A percentile compares a stretch with the other conserved stretches of the same genome.
These are phyloP conservation scores for Pseudogymnoascus verrucosus DNA, from an alignment of 2,329 filamentous ascomycete genomes.

Conservation along the genomic window DNA sequence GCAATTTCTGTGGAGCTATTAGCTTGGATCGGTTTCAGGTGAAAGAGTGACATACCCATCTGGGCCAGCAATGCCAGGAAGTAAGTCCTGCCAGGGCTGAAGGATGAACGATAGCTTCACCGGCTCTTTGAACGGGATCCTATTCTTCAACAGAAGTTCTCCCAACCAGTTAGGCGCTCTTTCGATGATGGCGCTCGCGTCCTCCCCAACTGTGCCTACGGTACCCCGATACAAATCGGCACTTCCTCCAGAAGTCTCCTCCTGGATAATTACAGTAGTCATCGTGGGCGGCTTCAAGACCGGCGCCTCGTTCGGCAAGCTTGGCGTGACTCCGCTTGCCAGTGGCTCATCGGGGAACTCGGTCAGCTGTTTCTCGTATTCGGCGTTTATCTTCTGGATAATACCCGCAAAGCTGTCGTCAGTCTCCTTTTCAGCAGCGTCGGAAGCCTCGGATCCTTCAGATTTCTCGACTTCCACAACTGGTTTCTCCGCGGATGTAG, in stretches of 20 bases:
- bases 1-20: conserved; percentile 52
- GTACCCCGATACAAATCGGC: conserved; percentile 89
- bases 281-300: conserved; percentile 63
- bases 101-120: conserved; percentile 94
- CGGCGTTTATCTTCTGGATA: conserved; percentile 63
- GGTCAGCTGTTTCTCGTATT: conserved; percentile 60
- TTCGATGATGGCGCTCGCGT: conserved; percentile 78
- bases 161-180: conserved; percentile 86
- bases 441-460: conserved; percentile 47
- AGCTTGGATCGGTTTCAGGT: not conserved
- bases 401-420: conserved; percentile 69
- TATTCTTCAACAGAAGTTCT: conserved; percentile 75
- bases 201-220: conserved; percentile 66
- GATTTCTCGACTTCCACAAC: conserved; percentile 59
- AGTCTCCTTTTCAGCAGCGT: conserved; percentile 61
- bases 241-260: conserved; percentile 58
- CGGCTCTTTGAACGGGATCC: conserved; percentile 78
- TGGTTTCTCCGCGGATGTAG: conserved; percentile 62
- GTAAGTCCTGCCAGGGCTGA: conserved; percentile 65
- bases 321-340: conserved; percentile 59
- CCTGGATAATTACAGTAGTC: conserved; percentile 61
- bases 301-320: conserved; percentile 65
- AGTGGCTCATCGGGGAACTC: conserved; percentile 47
- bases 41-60: conserved; percentile 48
- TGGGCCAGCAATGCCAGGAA: conserved; percentile 65